Conservation (phyloP, 441 rosid species). For the Adansonia rubrostipa region DNA sequence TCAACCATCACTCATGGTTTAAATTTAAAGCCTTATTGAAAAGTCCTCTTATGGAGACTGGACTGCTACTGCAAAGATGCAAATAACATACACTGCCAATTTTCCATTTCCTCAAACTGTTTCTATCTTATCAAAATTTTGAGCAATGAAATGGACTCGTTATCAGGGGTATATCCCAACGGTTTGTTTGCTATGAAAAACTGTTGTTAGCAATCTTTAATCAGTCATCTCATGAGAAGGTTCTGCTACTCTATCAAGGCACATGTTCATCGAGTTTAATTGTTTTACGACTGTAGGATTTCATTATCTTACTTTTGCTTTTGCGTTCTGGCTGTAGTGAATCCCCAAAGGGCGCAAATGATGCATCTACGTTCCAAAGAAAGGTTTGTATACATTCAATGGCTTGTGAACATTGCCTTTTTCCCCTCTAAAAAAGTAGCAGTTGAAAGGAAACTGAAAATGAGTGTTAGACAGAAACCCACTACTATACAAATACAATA, state of each 20-base stretch:
- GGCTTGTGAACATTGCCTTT: constrained; percentile 8
- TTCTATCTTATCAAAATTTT: background rate
- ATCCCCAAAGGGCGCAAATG: constrained; percentile 98
- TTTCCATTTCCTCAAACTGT: constrained; percentile 6
- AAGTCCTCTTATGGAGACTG: background rate
- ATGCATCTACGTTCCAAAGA: constrained; percentile 97
- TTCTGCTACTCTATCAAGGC: background rate
- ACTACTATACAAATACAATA: too few relatives aligned
- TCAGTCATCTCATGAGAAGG: background rate
- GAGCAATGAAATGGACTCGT: background rate
- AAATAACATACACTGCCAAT: too few relatives aligned
- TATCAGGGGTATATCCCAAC: background rate
- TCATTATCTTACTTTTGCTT: constrained; percentile 17
- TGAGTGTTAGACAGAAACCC: constrained; percentile 18
- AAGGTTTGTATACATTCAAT: constrained; percentile 60
- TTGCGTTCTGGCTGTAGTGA: constrained; percentile 65
- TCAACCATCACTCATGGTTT: background rate
- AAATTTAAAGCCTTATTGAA: background rate
- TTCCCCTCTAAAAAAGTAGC: background rate
- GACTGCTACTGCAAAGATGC: constrained; percentile 3
- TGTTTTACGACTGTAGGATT: background rate
- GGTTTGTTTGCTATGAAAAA: background rate
- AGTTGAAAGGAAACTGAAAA: background rate
- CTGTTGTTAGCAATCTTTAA: background rate
- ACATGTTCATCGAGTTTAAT: background rate